A percentile compares a stretch with the other conserved stretches of the same genome.
Evolutionary conservation across 306 rosid genomes (phyloP).

Genomic region (Corylus avellana): DNA sequence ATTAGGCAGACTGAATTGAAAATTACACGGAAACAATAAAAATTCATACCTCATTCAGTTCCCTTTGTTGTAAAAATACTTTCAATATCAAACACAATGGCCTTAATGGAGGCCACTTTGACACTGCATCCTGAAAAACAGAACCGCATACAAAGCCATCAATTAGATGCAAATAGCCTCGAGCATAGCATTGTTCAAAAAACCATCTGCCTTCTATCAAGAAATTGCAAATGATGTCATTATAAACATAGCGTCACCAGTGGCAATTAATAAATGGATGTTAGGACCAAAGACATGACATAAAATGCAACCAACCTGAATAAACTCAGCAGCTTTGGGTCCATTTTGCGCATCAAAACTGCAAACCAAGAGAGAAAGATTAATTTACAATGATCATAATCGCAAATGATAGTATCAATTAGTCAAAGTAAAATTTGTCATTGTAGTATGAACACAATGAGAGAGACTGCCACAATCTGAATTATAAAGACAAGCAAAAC

Average conservation of each 20-base stretch:
- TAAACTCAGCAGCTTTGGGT: slow-evolving; percentile 90
- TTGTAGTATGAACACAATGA: neutral
- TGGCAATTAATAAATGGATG: slow-evolving; percentile 16
- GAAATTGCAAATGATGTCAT: neutral
- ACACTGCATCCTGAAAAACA: slow-evolving; percentile 66
- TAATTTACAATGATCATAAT: neutral
- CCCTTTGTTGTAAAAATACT: slow-evolving; percentile 94
- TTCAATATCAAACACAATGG: slow-evolving; percentile 89
- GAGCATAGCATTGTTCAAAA: neutral
- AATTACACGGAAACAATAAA: neutral
- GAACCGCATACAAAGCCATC: slow-evolving; percentile 2
- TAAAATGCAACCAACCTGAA: slow-evolving; percentile 60
- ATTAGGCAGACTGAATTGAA: slow-evolving; percentile 28
- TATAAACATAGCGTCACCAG: neutral
- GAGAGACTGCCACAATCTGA: neutral
- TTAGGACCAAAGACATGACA: slow-evolving; percentile 11
- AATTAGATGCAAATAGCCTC: slow-evolving; percentile 11
- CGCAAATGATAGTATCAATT: neutral
- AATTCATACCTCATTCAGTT: slow-evolving; percentile 78
- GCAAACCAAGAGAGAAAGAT: slow-evolving; percentile 29
- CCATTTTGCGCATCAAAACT: slow-evolving; percentile 91
- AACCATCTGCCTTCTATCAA: neutral
- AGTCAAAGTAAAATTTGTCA: neutral
- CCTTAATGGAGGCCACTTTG: slow-evolving; percentile 77
- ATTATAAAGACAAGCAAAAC: neutral